Conservation (phyloP, 345 rosid genomes). For the Ailanthus altissimus region DNA sequence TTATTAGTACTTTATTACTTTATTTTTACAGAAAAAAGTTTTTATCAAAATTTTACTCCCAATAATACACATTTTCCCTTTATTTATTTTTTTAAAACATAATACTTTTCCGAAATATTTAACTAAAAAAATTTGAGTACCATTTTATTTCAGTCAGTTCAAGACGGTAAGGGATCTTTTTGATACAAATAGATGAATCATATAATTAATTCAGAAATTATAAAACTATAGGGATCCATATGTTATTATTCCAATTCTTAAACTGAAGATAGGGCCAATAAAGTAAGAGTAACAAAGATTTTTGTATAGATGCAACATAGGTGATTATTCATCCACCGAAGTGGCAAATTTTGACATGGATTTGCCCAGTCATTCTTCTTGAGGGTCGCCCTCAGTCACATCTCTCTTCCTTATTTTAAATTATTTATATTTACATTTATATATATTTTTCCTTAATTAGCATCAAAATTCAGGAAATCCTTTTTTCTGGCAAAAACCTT, state of each 20-base stretch:
- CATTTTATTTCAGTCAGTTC: background rate
- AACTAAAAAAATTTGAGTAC: too few relatives aligned
- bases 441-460: background rate
- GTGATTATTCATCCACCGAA: background rate
- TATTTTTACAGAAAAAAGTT: too few relatives aligned
- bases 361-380: background rate
- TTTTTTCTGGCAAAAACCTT: background rate
- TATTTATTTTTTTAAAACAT: too few relatives aligned
- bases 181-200: background rate
- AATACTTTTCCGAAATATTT: too few relatives aligned
- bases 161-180: background rate
- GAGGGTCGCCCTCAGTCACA: background rate
- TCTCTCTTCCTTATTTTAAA: background rate
- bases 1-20: too few relatives aligned
- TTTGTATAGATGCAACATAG: background rate
- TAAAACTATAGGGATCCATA: background rate
- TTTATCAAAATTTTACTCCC: too few relatives aligned
- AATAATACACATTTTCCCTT: too few relatives aligned
- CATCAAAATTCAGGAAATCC: background rate
- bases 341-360: background rate
- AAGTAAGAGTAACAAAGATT: background rate
- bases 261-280: background rate
- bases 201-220: too few relatives aligned
- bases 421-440: background rate
- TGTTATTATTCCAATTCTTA: background rate